phyloP scores from a whole-genome alignment of 345 rosid species.

The Brassica carinata region DNA sequence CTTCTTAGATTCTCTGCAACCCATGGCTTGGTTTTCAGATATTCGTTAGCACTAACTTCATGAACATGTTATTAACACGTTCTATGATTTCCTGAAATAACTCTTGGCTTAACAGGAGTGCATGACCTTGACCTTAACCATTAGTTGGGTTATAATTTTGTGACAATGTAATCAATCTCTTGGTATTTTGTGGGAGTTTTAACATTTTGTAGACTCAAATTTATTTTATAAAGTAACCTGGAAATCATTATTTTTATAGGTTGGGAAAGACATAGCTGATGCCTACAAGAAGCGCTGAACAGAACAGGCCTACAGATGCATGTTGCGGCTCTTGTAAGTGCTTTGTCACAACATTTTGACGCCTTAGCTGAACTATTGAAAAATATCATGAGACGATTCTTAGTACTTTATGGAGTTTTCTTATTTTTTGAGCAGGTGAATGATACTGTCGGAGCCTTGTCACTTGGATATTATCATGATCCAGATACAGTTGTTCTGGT shows the following conservation, averaged over 20 bases:
- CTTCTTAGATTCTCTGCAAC: slow-evolving; percentile 17
- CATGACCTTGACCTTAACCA: background rate
- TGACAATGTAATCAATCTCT: background rate
- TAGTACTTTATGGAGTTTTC: background rate
- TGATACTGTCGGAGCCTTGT: slow-evolving; percentile 91
- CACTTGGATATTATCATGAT: slow-evolving; percentile 90
- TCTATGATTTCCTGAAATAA: background rate
- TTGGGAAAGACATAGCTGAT: slow-evolving; percentile 69
- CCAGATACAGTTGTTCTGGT: slow-evolving; percentile 89
- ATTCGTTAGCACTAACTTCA: too few relatives aligned
- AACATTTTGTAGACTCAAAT: background rate
- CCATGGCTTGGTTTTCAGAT: background rate
- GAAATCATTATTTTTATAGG: slow-evolving; percentile 48
- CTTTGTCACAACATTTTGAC: background rate
- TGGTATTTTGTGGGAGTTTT: background rate
- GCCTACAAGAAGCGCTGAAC: slow-evolving; percentile 61
- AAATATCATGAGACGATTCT: background rate
- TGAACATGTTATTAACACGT: too few relatives aligned
- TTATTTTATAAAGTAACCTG: background rate
- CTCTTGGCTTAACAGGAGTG: background rate
- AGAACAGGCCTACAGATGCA: slow-evolving; percentile 66
- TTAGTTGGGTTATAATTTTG: slow-evolving; percentile 4
- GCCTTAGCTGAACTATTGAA: background rate
- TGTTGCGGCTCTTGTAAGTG: slow-evolving; percentile 73
- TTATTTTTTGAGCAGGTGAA: slow-evolving; percentile 62